Percentiles rank a stretch among this genome's conserved stretches.
Evolutionary conservation across 2,329 filamentous ascomycete genomes (phyloP).

Genomic region (Nigrospora oryzae): DNA sequence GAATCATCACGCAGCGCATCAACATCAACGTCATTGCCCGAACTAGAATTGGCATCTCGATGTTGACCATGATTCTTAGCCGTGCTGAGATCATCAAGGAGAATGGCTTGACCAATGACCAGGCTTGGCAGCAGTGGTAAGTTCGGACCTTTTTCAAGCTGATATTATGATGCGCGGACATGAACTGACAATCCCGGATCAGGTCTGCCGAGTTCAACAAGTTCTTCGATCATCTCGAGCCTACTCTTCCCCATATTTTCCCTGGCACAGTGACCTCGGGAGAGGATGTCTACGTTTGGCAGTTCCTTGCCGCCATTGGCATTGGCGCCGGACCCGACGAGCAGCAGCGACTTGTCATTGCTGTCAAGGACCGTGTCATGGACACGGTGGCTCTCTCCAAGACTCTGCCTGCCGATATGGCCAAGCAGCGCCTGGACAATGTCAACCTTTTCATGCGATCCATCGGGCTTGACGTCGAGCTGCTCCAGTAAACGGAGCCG

Average conservation of each 20-base stretch:
- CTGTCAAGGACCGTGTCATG: slow-evolving; percentile 96
- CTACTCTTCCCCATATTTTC: slow-evolving; percentile 77
- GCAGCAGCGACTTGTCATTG: slow-evolving; percentile 87
- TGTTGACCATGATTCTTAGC: slow-evolving; percentile 90
- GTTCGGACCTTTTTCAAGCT: slow-evolving; percentile 12
- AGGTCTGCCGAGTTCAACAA: slow-evolving; percentile 73
- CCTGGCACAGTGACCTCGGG: slow-evolving; percentile 82
- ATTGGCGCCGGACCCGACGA: slow-evolving; percentile 90
- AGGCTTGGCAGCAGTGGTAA: slow-evolving; percentile 75
- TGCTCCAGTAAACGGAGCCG: slow-evolving; percentile 30
- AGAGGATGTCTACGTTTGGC: slow-evolving; percentile 96
- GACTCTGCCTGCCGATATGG: slow-evolving; percentile 80
- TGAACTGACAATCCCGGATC: slow-evolving; percentile 18
- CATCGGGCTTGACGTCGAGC: slow-evolving; percentile 94
- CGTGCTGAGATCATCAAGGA: slow-evolving; percentile 91
- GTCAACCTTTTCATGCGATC: slow-evolving; percentile 98
- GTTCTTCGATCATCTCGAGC: slow-evolving; percentile 82
- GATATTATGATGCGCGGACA: background rate
- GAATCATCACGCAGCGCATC: slow-evolving; percentile 71
- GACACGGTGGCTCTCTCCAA: slow-evolving; percentile 86
- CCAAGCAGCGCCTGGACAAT: slow-evolving; percentile 73
- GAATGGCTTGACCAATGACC: slow-evolving; percentile 58
- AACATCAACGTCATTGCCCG: slow-evolving; percentile 79
- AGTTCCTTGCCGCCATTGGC: slow-evolving; percentile 90
- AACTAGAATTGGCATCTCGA: slow-evolving; percentile 79